phyloP scores from a whole-genome alignment of 2,329 filamentous ascomycete species.

The Aspergillus fructus region DNA sequence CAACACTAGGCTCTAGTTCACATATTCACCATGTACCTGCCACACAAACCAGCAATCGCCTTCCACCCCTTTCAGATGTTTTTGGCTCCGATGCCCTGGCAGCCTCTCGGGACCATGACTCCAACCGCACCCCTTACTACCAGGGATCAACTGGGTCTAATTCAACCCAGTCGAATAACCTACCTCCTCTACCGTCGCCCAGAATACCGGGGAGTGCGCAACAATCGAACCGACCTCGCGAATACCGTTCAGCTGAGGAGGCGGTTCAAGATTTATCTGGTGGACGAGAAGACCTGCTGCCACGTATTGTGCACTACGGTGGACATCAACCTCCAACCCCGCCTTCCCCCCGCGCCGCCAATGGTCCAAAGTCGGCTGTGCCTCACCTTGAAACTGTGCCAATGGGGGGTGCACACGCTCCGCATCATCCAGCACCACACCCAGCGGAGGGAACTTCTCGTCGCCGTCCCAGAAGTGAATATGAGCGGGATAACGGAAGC shows the following conservation, averaged over 20 bases:
- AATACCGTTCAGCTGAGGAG: constrained; percentile 95
- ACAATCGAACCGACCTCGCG: constrained; percentile 65
- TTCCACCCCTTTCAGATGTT: constrained; percentile 92
- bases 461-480: constrained; percentile 81
- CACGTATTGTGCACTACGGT: constrained; percentile 92
- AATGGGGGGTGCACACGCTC: constrained; percentile 65
- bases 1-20: constrained; percentile 76
- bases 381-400: constrained; percentile 49
- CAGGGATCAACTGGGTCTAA: constrained; percentile 62
- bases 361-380: constrained; percentile 30
- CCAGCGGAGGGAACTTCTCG: constrained; percentile 46
- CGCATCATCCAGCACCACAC: constrained; percentile 44
- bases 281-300: constrained; percentile 87
- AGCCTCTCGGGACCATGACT: constrained; percentile 35
- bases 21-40: constrained; percentile 90
- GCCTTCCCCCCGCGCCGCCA: constrained; percentile 61
- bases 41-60: constrained; percentile 82
- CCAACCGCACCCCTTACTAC: constrained; percentile 37
- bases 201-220: constrained; percentile 62
- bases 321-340: constrained; percentile 92
- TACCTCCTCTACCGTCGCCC: constrained; percentile 74
- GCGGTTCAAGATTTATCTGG: constrained; percentile 86
- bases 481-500: constrained; percentile 81
- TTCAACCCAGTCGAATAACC: constrained; percentile 62
- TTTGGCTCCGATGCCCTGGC: constrained; percentile 75